Conservation (phyloP, 73 alveolate species). For the Tetrahymena borealis region DNA sequence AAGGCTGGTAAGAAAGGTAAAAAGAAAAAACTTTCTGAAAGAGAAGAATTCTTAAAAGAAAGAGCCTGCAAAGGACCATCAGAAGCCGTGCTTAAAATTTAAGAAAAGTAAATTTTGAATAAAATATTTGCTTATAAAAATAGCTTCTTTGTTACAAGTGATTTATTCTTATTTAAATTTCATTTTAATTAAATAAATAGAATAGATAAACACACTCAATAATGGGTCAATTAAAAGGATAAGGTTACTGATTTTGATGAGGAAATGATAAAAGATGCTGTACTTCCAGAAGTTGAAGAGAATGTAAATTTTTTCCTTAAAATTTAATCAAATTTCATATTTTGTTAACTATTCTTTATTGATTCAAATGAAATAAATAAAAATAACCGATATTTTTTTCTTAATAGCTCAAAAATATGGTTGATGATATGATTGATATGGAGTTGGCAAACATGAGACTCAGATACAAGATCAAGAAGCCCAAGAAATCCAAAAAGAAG, state of each 20-base stretch:
- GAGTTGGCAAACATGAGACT: slow-evolving; percentile 31
- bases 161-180: background rate
- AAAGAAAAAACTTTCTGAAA: slow-evolving; percentile 27
- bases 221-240: slow-evolving; percentile 16
- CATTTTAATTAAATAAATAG: background rate
- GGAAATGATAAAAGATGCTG: slow-evolving; percentile 1
- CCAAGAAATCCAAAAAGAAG: slow-evolving; percentile 60
- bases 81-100: slow-evolving; percentile 23
- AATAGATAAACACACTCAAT: slow-evolving; percentile 15
- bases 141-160: background rate
- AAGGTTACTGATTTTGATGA: slow-evolving; percentile 21
- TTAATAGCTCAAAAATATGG: slow-evolving; percentile 11
- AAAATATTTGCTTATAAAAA: background rate
- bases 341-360: no score
- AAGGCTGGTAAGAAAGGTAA: slow-evolving; percentile 39
- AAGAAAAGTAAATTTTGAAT: background rate
- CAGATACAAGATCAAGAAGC: slow-evolving; percentile 47
- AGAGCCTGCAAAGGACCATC: slow-evolving; percentile 43
- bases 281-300: slow-evolving; percentile 28
- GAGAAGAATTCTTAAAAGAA: slow-evolving; percentile 34
- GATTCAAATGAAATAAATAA: no score
- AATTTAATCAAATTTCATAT: no score
- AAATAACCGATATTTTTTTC: background rate
- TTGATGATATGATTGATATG: slow-evolving; percentile 48
- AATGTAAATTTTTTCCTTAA: no score